These are phyloP conservation scores for Dalbergia cochinchinensis DNA, from an alignment of 306 rosid species.

Conservation along the genomic window DNA sequence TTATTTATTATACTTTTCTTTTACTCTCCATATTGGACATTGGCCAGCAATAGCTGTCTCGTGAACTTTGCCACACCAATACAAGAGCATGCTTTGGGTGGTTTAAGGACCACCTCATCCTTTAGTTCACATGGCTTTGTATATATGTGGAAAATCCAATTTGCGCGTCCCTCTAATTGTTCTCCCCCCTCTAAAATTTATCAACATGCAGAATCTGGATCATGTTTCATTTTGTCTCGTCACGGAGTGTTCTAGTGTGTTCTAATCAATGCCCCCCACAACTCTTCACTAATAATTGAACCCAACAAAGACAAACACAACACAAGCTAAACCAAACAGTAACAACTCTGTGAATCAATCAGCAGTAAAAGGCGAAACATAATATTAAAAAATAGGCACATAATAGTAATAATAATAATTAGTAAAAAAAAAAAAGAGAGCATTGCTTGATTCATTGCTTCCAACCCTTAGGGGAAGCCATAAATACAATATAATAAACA, in stretches of 20 bases:
- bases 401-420: too few relatives aligned
- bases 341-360: neutral
- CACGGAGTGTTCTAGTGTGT: constrained; percentile 28
- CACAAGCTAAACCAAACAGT: constrained; percentile 7
- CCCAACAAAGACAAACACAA: neutral
- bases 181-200: constrained; percentile 45
- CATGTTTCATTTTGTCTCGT: constrained; percentile 47
- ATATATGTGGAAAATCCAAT: constrained; percentile 62
- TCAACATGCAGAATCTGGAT: constrained; percentile 49
- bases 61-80: constrained; percentile 63
- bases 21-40: constrained; percentile 44
- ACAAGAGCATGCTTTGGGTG: constrained; percentile 55
- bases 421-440: neutral
- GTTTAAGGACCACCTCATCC: constrained; percentile 92
- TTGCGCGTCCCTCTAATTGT: constrained; percentile 45
- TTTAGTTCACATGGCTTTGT: constrained; percentile 68
- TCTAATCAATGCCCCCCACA: constrained; percentile 44
- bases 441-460: constrained; percentile 47
- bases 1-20: neutral
- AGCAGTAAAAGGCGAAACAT: too few relatives aligned
- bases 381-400: too few relatives aligned
- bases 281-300: constrained; percentile 44
- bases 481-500: constrained; percentile 31
- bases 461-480: constrained; percentile 51
- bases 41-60: constrained; percentile 65